Evolutionary conservation across 768 basidiomycete genomes (phyloP).

Genomic region (Naematelia encephala): DNA sequence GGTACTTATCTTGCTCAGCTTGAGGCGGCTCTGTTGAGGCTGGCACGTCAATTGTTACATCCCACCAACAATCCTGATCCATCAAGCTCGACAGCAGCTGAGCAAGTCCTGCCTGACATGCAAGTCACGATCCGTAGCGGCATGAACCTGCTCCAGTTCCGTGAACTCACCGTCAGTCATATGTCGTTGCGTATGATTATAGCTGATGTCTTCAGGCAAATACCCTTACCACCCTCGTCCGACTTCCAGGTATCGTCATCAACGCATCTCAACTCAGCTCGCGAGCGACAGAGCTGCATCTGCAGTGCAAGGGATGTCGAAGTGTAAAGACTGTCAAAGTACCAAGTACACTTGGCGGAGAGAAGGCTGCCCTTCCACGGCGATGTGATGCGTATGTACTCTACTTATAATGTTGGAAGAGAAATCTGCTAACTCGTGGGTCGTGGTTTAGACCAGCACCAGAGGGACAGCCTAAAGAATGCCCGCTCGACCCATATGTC

Average conservation of each 20-base stretch:
- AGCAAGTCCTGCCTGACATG: conserved; percentile 61
- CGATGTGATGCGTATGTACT: conserved; percentile 67
- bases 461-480: conserved; percentile 86
- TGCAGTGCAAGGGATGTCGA: conserved; percentile 89
- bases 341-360: conserved; percentile 80
- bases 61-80: conserved; percentile 60
- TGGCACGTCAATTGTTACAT: conserved; percentile 77
- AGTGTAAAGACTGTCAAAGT: conserved; percentile 75
- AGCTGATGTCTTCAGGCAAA: conserved; percentile 56
- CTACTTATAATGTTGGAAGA: neutral
- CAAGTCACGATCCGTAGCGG: conserved; percentile 88
- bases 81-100: conserved; percentile 37
- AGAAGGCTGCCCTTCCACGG: conserved; percentile 78
- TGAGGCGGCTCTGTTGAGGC: conserved; percentile 81
- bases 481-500: conserved; percentile 91
- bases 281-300: conserved; percentile 82
- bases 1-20: conserved; percentile 58
- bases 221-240: conserved; percentile 91
- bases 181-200: neutral
- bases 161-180: conserved; percentile 71
- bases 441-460: conserved; percentile 58
- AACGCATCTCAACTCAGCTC: conserved; percentile 91
- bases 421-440: neutral
- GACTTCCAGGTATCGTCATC: conserved; percentile 96
- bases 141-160: conserved; percentile 87